Evolutionary conservation across 352 stramenopile genomes (phyloP).

Genomic region (Phytophthora citricola): DNA sequence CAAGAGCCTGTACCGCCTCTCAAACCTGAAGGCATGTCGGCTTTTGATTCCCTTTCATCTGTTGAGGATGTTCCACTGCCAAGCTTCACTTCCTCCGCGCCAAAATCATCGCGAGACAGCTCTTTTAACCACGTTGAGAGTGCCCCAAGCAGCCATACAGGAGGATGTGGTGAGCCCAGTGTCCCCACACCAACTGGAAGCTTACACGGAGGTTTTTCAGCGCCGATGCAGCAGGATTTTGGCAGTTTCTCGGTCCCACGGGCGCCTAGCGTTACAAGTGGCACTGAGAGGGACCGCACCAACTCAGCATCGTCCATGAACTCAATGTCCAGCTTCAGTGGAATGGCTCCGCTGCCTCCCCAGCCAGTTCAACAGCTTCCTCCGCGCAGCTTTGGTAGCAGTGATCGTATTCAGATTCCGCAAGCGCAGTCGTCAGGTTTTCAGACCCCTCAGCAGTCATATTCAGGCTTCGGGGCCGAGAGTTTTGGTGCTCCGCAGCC

Average conservation of each 20-base stretch:
- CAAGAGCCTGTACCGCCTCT: constrained; percentile 21
- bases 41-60: constrained; percentile 61
- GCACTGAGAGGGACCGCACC: constrained; percentile 33
- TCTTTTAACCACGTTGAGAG: constrained; percentile 31
- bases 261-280: constrained; percentile 17
- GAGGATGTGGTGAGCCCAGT: constrained; percentile 15
- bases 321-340: constrained; percentile 50
- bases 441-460: constrained; percentile 15
- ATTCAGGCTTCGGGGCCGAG: constrained; percentile 24
- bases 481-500: constrained; percentile 19
- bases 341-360: constrained; percentile 23
- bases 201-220: constrained; percentile 24
- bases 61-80: constrained; percentile 40
- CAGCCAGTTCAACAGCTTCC: constrained; percentile 28
- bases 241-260: constrained; percentile 19
- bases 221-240: constrained; percentile 24
- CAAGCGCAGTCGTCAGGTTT: constrained; percentile 25
- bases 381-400: constrained; percentile 33
- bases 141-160: constrained; percentile 10
- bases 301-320: constrained; percentile 52
- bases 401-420: constrained; percentile 31
- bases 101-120: constrained; percentile 24
- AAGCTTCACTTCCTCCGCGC: constrained; percentile 32
- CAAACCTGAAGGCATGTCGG: constrained; percentile 55
- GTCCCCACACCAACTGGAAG: constrained; percentile 20